phyloP scores from a whole-genome alignment of 208 protist genomes.

The Leptomonas seymouri region DNA sequence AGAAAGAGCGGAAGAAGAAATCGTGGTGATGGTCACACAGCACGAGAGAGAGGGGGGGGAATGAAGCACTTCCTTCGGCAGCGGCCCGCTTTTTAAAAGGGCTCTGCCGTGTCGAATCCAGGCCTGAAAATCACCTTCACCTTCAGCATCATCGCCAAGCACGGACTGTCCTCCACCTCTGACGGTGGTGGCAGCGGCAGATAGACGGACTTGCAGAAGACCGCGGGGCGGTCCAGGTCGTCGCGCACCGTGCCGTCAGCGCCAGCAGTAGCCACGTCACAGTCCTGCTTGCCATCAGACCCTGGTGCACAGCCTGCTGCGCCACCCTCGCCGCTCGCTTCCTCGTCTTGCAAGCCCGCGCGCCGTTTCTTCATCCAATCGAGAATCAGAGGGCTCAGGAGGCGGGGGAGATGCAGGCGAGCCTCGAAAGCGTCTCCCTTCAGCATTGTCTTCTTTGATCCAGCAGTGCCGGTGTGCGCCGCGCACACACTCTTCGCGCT shows the following conservation, averaged over 20 bases:
- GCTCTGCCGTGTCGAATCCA: conserved; percentile 10
- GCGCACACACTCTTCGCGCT: neutral
- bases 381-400: conserved; percentile 15
- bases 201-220: conserved; percentile 15
- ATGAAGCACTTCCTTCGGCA: too few species aligned
- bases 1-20: too few species aligned
- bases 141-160: conserved; percentile 18
- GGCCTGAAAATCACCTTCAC: conserved; percentile 20
- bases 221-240: neutral
- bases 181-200: neutral
- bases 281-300: neutral
- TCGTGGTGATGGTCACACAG: too few species aligned
- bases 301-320: neutral
- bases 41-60: too few species aligned
- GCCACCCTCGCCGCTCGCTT: neutral
- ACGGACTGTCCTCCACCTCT: neutral
- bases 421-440: neutral
- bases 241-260: too few species aligned
- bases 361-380: conserved; percentile 5
- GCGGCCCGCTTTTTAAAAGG: conserved; percentile 15
- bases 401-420: conserved; percentile 17
- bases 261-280: too few species aligned
- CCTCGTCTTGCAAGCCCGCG: neutral
- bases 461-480: neutral
- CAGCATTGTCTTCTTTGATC: neutral